Conservation (phyloP, 2,329 filamentous ascomycete genomes). For the Fusarium floridanum region DNA sequence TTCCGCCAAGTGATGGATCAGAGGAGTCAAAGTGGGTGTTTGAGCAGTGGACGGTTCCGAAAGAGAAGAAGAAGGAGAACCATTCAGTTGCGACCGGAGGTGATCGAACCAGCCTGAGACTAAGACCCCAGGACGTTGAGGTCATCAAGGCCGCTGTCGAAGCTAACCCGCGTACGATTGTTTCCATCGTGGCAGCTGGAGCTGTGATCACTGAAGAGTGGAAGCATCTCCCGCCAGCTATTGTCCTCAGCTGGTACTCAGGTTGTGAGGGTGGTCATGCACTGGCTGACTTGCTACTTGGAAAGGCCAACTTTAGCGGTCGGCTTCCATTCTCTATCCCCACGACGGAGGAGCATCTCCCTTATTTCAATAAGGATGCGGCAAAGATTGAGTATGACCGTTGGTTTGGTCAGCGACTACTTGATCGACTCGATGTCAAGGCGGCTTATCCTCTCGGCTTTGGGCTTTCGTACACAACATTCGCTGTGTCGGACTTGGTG, state of each 20-base stretch:
- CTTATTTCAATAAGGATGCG: constrained; percentile 30
- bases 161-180: constrained; percentile 24
- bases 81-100: constrained; percentile 31
- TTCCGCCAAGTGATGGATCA: background rate
- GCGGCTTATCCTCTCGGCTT: constrained; percentile 38
- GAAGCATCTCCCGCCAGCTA: constrained; percentile 14
- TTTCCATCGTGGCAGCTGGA: constrained; percentile 30
- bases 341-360: constrained; percentile 27
- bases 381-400: constrained; percentile 27
- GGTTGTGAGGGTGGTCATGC: constrained; percentile 37
- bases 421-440: constrained; percentile 22
- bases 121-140: constrained; percentile 25
- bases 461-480: constrained; percentile 38
- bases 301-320: constrained; percentile 12
- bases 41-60: background rate
- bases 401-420: constrained; percentile 36
- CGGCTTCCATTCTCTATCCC: constrained; percentile 38
- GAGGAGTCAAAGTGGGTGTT: background rate
- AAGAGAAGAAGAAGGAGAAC: constrained; percentile 10
- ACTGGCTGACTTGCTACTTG: constrained; percentile 32
- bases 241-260: constrained; percentile 38
- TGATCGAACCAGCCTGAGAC: constrained; percentile 28
- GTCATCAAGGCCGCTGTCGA: constrained; percentile 24
- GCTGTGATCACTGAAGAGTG: constrained; percentile 40
- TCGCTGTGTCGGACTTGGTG: background rate